These are phyloP conservation scores for Dendrobium chrysotoxum DNA, from an alignment of 106 monocot genomes.

Conservation along the genomic window DNA sequence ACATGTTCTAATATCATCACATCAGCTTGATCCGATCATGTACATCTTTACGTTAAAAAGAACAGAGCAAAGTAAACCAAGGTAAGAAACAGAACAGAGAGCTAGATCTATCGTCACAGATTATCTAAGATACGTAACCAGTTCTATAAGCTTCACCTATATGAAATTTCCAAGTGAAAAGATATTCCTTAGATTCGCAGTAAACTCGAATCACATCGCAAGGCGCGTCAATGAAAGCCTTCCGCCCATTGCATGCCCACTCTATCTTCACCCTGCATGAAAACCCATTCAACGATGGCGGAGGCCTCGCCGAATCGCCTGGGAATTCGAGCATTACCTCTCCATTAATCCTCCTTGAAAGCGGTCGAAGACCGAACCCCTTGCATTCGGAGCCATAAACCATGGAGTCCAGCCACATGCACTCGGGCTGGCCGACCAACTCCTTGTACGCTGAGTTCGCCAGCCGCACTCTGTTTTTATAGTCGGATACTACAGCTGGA, in stretches of 20 bases:
- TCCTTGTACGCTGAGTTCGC: constrained; percentile 65
- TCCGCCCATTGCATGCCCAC: constrained; percentile 60
- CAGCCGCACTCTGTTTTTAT: constrained; percentile 64
- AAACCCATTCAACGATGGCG: constrained; percentile 30
- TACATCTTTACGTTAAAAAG: not conserved
- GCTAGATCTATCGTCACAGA: not conserved
- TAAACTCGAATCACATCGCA: constrained; percentile 57
- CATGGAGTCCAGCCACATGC: constrained; percentile 56
- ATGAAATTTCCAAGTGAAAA: constrained; percentile 58
- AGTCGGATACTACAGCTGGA: constrained; percentile 78
- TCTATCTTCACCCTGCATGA: constrained; percentile 70
- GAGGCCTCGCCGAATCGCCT: constrained; percentile 20
- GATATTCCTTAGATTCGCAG: constrained; percentile 57
- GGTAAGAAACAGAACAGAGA: not conserved
- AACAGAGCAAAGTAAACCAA: not conserved
- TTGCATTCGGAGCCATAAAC: not conserved
- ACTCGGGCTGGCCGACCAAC: constrained; percentile 66
- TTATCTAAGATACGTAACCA: constrained; percentile 4
- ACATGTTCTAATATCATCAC: too few species aligned
- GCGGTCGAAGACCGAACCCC: not conserved
- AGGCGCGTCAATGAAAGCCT: constrained; percentile 36
- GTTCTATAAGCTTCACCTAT: constrained; percentile 14
- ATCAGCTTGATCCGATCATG: not conserved
- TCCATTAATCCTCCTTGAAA: constrained; percentile 47
- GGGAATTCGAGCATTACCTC: constrained; percentile 47